phyloP scores from a whole-genome alignment of 164 flowering plant genomes.

The Aristolochia californica region DNA sequence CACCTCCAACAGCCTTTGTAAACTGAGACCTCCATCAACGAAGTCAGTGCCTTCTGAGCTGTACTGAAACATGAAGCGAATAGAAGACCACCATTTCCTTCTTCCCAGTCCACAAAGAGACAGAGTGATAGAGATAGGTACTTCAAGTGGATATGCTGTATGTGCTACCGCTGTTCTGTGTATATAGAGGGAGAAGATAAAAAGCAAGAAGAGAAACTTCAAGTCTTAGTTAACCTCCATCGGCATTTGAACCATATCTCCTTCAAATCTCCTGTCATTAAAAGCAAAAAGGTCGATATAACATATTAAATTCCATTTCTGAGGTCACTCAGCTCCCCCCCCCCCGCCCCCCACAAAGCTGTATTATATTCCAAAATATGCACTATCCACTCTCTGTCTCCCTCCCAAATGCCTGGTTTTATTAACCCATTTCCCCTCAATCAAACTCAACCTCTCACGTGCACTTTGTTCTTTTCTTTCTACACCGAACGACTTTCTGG shows the following conservation, averaged over 20 bases:
- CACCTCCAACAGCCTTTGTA: no score
- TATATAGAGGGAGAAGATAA: not conserved
- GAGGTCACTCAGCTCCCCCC: no score
- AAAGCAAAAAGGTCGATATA: conserved; percentile 1
- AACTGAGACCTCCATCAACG: no score
- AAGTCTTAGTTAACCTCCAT: not conserved
- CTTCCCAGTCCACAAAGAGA: no score
- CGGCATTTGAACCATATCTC: conserved; percentile 3
- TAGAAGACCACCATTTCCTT: no score
- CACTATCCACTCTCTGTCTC: conserved; percentile 1
- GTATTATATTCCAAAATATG: not conserved
- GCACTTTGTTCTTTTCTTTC: conserved; percentile 5
- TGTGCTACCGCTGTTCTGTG: no score
- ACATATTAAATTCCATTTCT: not conserved
- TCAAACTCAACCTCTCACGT: conserved; percentile 1
- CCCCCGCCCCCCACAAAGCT: no score
- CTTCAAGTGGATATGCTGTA: no score
- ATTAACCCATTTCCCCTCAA: not conserved
- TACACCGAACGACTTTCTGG: not conserved
- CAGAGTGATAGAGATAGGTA: no score
- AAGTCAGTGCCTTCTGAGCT: no score
- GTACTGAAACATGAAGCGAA: no score
- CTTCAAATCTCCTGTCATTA: not conserved
- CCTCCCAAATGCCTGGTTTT: no score
- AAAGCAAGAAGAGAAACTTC: not conserved